A percentile compares a stretch with the other conserved stretches of the same genome.
Conservation (phyloP, 768 basidiomycete species). For the Lactarius hatsudake region DNA sequence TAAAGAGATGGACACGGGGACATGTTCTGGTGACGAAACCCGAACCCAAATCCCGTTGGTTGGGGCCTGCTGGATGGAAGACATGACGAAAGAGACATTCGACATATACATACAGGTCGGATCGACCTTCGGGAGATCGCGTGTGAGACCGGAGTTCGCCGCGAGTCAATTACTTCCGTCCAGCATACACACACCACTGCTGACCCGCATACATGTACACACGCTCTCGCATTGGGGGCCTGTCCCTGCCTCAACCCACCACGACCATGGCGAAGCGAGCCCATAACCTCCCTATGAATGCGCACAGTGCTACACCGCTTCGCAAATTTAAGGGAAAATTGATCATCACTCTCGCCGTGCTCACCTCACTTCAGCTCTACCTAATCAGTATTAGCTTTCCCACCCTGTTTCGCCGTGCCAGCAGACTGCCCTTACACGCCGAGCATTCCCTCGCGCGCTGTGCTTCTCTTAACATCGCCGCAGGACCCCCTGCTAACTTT, state of each 20-base stretch:
- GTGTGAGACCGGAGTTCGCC: neutral
- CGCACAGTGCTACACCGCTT: neutral
- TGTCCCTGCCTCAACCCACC: neutral
- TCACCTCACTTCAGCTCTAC: conserved; percentile 17
- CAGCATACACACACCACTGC: neutral
- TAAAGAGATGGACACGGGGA: neutral
- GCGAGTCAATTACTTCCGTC: neutral
- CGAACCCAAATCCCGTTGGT: neutral
- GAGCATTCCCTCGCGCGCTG: conserved; percentile 35
- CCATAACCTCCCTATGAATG: conserved; percentile 4
- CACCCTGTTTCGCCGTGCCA: conserved; percentile 5
- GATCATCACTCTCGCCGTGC: conserved; percentile 3
- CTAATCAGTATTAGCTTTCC: conserved; percentile 7
- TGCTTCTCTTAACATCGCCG: conserved; percentile 38
- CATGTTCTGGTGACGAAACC: neutral
- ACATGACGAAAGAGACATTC: neutral
- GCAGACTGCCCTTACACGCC: conserved; percentile 13
- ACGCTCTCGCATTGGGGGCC: neutral
- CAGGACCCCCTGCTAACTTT: conserved; percentile 49
- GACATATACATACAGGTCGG: neutral
- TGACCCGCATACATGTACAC: neutral
- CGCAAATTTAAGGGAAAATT: conserved; percentile 13
- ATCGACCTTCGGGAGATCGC: neutral
- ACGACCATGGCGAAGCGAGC: conserved; percentile 17
- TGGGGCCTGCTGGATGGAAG: neutral